Percentiles rank a stretch among this genome's conserved stretches.
Evolutionary conservation across 1,284 basidiomycete genomes (phyloP).

Genomic region (Tetrapyrgos nigripes): DNA sequence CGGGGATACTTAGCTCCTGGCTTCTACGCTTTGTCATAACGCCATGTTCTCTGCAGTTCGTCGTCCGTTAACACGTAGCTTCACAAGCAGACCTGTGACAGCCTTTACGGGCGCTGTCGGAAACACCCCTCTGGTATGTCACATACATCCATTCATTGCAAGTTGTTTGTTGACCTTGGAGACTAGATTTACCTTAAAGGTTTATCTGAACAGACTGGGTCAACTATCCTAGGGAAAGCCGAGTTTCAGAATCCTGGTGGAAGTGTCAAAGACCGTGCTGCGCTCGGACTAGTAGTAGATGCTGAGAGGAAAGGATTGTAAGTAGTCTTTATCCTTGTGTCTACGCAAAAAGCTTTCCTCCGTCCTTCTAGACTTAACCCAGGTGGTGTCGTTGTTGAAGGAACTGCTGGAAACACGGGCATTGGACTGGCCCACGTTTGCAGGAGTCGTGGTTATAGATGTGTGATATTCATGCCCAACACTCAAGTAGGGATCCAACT

Average conservation of each 20-base stretch:
- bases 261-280: constrained; percentile 97
- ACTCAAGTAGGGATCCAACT: constrained; percentile 70
- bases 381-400: constrained; percentile 96
- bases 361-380: constrained; percentile 71
- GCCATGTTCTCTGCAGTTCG: constrained; percentile 48
- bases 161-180: constrained; percentile 13
- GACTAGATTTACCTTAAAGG: constrained; percentile 82
- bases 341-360: not conserved
- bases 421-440: constrained; percentile 97
- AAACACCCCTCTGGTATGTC: constrained; percentile 89
- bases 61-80: constrained; percentile 42
- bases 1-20: not conserved
- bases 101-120: constrained; percentile 93
- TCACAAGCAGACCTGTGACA: constrained; percentile 65
- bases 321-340: constrained; percentile 30
- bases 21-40: constrained; percentile 2
- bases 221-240: constrained; percentile 91
- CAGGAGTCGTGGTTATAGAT: constrained; percentile 91
- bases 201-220: constrained; percentile 91
- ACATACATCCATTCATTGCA: constrained; percentile 1
- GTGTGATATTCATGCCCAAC: constrained; percentile 99
- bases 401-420: constrained; percentile 99
- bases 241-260: constrained; percentile 99
- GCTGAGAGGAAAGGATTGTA: constrained; percentile 88
- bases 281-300: constrained; percentile 87